Percentiles rank a stretch among this genome's conserved stretches.
Evolutionary conservation across 352 stramenopile genomes (phyloP).

Genomic region (Phytophthora pini): DNA sequence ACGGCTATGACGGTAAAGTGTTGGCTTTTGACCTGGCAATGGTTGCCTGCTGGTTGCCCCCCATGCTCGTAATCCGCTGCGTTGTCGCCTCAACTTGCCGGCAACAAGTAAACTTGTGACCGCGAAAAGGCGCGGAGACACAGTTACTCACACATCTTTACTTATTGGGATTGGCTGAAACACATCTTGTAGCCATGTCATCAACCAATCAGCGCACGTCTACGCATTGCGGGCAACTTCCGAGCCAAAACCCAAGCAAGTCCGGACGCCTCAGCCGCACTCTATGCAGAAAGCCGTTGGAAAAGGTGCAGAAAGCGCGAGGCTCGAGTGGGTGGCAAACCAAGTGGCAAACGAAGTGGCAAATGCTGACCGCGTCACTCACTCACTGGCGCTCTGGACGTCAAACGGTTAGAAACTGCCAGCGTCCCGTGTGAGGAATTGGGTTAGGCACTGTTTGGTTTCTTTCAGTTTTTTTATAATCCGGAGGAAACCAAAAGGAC

Average conservation of each 20-base stretch:
- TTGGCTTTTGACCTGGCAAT: background rate
- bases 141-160: constrained; percentile 9
- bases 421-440: background rate
- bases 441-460: background rate
- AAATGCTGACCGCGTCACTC: background rate
- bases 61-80: background rate
- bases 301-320: constrained; percentile 52
- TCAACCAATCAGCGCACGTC: constrained; percentile 5
- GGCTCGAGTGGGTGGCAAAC: background rate
- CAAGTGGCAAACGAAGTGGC: background rate
- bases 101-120: background rate
- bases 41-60: constrained; percentile 1
- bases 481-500: too few relatives aligned
- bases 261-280: constrained; percentile 36
- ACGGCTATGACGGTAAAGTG: constrained; percentile 9
- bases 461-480: constrained; percentile 1
- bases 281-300: constrained; percentile 44
- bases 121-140: constrained; percentile 3
- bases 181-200: constrained; percentile 13
- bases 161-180: constrained; percentile 4
- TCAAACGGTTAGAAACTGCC: constrained; percentile 12
- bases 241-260: constrained; percentile 11
- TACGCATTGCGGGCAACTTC: background rate
- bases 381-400: constrained; percentile 16
- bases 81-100: background rate